Percentiles rank a stretch among this genome's conserved stretches.
Conservation (phyloP, 495 filamentous ascomycete species). For the Aspergillus kassunensis region DNA sequence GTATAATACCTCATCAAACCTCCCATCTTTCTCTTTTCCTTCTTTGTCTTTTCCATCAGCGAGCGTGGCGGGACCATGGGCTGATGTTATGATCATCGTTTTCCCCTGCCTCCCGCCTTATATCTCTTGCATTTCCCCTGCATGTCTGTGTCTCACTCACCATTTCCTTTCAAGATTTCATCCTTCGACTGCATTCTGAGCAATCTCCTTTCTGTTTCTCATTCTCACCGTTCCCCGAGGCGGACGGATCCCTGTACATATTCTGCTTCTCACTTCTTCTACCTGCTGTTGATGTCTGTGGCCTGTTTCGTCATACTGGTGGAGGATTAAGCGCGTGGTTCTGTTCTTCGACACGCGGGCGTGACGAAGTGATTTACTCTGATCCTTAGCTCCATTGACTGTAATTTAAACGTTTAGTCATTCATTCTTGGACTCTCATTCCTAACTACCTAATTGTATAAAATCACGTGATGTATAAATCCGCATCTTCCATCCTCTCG, state of each 20-base stretch:
- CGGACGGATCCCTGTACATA: constrained; percentile 10
- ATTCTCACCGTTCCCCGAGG: constrained; percentile 6
- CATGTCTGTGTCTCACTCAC: constrained; percentile 6
- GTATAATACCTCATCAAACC: constrained; percentile 22
- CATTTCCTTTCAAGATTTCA: constrained; percentile 20
- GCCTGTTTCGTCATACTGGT: constrained; percentile 4
- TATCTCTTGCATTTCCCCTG: constrained; percentile 8
- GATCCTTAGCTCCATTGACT: not conserved
- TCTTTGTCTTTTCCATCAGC: constrained; percentile 9
- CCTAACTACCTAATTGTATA: not conserved
- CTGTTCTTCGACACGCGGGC: constrained; percentile 25
- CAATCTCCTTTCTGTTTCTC: not conserved
- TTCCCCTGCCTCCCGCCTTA: constrained; percentile 12
- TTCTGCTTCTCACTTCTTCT: constrained; percentile 5
- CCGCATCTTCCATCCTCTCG: not conserved
- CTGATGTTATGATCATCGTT: constrained; percentile 31
- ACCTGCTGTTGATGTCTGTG: constrained; percentile 14
- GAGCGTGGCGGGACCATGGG: constrained; percentile 29
- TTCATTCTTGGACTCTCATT: not conserved
- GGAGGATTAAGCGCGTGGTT: constrained; percentile 17
- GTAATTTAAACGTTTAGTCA: not conserved
- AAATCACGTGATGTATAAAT: constrained; percentile 4
- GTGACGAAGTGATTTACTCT: constrained; percentile 20
- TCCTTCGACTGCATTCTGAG: constrained; percentile 12
- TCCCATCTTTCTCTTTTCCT: constrained; percentile 12